phyloP scores from a whole-genome alignment of 176 grass and related monocot genomes.

The Carex cristatella region DNA sequence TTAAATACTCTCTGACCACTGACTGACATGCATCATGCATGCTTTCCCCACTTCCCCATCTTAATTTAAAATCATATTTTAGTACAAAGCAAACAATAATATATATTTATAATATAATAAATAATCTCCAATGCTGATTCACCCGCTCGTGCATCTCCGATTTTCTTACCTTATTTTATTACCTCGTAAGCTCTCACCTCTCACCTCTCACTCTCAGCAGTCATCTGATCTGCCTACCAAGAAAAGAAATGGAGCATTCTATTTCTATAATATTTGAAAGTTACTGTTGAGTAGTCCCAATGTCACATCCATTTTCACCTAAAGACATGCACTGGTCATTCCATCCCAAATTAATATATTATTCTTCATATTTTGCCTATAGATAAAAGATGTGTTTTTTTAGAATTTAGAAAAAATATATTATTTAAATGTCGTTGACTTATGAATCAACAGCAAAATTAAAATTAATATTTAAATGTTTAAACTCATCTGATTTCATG shows the following conservation, averaged over 20 bases:
- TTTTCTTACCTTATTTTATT: constrained; percentile 30
- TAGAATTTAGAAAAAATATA: too few species aligned
- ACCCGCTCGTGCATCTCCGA: constrained; percentile 26
- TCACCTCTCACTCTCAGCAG: neutral
- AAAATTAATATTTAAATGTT: too few species aligned
- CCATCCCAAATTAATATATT: too few species aligned
- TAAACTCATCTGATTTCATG: too few species aligned
- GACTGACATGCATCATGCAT: constrained; percentile 24
- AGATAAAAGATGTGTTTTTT: too few species aligned
- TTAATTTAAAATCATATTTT: constrained; percentile 4
- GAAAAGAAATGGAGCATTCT: neutral
- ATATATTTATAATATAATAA: neutral
- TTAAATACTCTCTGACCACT: constrained; percentile 19
- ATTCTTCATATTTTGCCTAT: too few species aligned
- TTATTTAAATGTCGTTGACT: too few species aligned
- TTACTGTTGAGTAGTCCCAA: too few species aligned
- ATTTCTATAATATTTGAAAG: neutral
- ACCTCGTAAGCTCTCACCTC: neutral
- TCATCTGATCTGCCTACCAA: neutral
- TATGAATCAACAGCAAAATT: too few species aligned
- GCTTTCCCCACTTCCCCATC: neutral
- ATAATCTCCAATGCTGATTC: constrained; percentile 18
- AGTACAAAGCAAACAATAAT: constrained; percentile 2
- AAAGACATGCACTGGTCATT: neutral
- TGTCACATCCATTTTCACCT: neutral